Conservation (phyloP, 306 rosid species). For the Dalbergia cultrata region DNA sequence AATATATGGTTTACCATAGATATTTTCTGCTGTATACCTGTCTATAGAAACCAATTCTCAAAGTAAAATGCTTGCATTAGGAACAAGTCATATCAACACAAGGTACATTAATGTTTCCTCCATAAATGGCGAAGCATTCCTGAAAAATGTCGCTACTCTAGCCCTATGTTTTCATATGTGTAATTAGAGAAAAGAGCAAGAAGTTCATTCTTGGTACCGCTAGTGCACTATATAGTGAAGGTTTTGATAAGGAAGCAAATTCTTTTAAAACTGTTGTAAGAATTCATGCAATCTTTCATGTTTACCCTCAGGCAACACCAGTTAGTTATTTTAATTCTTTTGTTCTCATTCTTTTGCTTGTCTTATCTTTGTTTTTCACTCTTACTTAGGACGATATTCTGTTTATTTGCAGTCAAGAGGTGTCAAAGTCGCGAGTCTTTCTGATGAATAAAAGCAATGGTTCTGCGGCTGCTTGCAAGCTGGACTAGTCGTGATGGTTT, state of each 20-base stretch:
- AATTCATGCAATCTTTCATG: conserved; percentile 3
- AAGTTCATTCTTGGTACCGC: conserved; percentile 2
- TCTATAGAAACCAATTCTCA: neutral
- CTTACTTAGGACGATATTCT: conserved; percentile 24
- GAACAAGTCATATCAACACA: neutral
- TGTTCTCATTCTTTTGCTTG: neutral
- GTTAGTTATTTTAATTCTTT: neutral
- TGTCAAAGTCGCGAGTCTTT: conserved; percentile 33
- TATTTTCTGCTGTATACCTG: neutral
- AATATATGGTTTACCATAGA: neutral
- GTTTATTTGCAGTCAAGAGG: conserved; percentile 50
- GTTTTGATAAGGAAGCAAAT: neutral
- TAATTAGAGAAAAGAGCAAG: neutral
- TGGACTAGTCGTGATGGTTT: conserved; percentile 52
- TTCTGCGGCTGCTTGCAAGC: conserved; percentile 43
- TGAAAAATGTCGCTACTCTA: neutral
- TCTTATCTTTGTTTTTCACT: conserved; percentile 28
- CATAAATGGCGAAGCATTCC: conserved; percentile 31
- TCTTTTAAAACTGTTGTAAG: neutral
- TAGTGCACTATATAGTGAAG: neutral
- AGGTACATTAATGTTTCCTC: conserved; percentile 2
- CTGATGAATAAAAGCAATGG: conserved; percentile 53
- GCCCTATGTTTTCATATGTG: conserved; percentile 29
- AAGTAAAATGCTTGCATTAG: neutral
- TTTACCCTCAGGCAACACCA: conserved; percentile 1